Evolutionary conservation across 257 asterid genomes (phyloP).

Genomic region (Hygrophila difformis): DNA sequence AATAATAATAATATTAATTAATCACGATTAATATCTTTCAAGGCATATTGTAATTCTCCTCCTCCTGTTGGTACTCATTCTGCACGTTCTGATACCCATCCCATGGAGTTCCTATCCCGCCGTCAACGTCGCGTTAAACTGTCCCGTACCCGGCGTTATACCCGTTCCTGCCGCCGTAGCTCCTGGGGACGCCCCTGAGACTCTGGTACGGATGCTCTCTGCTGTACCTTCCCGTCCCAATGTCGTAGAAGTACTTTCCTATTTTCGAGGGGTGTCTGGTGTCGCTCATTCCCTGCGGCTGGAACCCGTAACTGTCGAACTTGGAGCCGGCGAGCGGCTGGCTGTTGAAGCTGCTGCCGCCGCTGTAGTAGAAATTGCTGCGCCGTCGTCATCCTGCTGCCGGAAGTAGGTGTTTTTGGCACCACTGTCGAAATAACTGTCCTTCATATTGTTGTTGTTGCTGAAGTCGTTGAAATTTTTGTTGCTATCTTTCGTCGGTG

Average conservation of each 20-base stretch:
- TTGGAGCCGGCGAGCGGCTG: slow-evolving; percentile 22
- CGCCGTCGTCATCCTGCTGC: too few species aligned
- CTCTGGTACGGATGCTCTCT: slow-evolving; percentile 38
- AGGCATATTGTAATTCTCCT: too few species aligned
- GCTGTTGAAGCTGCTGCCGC: slow-evolving; percentile 23
- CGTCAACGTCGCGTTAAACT: too few species aligned
- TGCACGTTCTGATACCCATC: slow-evolving; percentile 31
- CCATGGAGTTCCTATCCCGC: slow-evolving; percentile 16
- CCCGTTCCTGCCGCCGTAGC: slow-evolving; percentile 16
- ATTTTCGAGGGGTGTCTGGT: slow-evolving; percentile 58
- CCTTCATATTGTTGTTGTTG: too few species aligned
- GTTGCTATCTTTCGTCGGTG: slow-evolving; percentile 13
- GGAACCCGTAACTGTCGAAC: too few species aligned
- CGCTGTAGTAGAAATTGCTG: slow-evolving; percentile 18
- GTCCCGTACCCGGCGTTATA: slow-evolving; percentile 19
- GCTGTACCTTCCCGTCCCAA: slow-evolving; percentile 32
- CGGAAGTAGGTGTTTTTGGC: slow-evolving; percentile 10
- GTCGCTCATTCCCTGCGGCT: slow-evolving; percentile 82
- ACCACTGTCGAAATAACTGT: slow-evolving; percentile 13
- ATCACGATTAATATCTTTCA: too few species aligned
- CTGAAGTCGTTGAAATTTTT: too few species aligned
- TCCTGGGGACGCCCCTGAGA: slow-evolving; percentile 24
- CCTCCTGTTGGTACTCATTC: too few species aligned
- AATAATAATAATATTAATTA: too few species aligned
- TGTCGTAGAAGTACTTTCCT: slow-evolving; percentile 52